Conservation (phyloP, 2,329 filamentous ascomycete species). For the Pseudohalonectria lignicola region DNA sequence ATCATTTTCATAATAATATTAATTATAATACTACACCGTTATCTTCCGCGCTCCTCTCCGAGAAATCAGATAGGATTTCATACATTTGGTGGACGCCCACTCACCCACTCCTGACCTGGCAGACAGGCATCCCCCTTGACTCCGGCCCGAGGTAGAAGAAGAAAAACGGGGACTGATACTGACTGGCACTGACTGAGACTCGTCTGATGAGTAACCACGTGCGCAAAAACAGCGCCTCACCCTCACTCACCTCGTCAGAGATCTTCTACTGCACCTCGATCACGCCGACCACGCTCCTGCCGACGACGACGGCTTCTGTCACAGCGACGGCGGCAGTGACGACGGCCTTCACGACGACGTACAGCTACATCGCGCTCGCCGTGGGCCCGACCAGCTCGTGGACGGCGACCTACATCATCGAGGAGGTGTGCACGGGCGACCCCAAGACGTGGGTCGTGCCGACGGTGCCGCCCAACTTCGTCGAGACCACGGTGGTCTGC, state of each 20-base stretch:
- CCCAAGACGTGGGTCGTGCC: constrained; percentile 28
- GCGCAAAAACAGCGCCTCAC: too few species aligned
- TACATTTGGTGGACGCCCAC: too few species aligned
- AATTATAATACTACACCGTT: too few species aligned
- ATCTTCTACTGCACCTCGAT: constrained; percentile 18
- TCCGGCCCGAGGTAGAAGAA: too few species aligned
- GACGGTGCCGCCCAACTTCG: constrained; percentile 10
- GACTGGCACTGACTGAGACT: too few species aligned
- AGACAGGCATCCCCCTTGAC: too few species aligned
- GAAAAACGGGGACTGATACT: too few species aligned
- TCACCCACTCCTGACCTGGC: too few species aligned
- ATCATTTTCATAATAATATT: too few species aligned
- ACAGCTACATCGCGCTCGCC: constrained; percentile 23
- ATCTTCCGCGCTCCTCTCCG: too few species aligned
- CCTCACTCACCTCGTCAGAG: constrained; percentile 15
- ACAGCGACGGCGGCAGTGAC: constrained; percentile 12
- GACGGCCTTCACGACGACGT: constrained; percentile 22
- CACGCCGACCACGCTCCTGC: constrained; percentile 1
- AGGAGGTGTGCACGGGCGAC: constrained; percentile 25
- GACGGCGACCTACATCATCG: constrained; percentile 28
- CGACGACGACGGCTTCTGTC: constrained; percentile 1
- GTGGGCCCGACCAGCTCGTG: constrained; percentile 25
- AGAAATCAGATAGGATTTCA: too few species aligned
- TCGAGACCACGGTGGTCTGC: constrained; percentile 9
- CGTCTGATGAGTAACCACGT: too few species aligned